Base-by-base conservation (phyloP, 495 filamentous ascomycete species). In the Pseudomonodictys pantanalensis region DNA sequence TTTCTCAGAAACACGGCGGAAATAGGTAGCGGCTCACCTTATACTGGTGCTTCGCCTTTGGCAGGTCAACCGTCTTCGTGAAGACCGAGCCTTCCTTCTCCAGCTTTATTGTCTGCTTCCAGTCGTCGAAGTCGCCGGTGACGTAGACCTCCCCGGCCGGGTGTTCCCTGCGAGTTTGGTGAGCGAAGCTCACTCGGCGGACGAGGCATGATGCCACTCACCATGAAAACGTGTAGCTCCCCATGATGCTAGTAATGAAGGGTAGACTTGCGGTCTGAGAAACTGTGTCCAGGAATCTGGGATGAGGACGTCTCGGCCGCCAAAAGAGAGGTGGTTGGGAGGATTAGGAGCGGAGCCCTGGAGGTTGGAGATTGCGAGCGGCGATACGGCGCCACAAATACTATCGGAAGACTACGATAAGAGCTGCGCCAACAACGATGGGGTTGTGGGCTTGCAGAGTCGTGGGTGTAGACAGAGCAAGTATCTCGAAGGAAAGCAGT, bases 121-220 rank as follows among this genome's bases (percentile, higher is more conserved):
- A 98, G 76, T 91, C 82, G 73, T 98, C 92, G 71, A 97, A 98
- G 46, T 88, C 92, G 68, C 93, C 93, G 6, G 92, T 96, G 57
- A 98, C 93, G 72, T 87, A 91, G 63, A 98, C 93, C 70, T 96
- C 91, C 59, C 80, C 79, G 59, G 88, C 90, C 60, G 78, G 68
- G 69, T 90, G 83, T 62, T 84, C 81, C 90, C 90, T 68, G 38
- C 6, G 28, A 15, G 8, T 15, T 5, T 46, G 24, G 55, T 44
- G 35, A 60, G 56, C 11, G 39, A 28, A 43, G 38, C 46, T n/a
- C 43, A 28, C n/a, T n/a, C n/a, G 41, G 24, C 2, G 20, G 18
- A 23, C 15, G 46, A 24, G 46, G 25, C n/a, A 42, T 20, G 22
- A 24, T 28, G 44, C 41, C 23, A 65, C 67, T 29, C 59, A 72